Percentiles rank a stretch among this genome's conserved stretches.
Evolutionary conservation across 179 eudicot species (phyloP).

Genomic region (Beta macrorhiza): DNA sequence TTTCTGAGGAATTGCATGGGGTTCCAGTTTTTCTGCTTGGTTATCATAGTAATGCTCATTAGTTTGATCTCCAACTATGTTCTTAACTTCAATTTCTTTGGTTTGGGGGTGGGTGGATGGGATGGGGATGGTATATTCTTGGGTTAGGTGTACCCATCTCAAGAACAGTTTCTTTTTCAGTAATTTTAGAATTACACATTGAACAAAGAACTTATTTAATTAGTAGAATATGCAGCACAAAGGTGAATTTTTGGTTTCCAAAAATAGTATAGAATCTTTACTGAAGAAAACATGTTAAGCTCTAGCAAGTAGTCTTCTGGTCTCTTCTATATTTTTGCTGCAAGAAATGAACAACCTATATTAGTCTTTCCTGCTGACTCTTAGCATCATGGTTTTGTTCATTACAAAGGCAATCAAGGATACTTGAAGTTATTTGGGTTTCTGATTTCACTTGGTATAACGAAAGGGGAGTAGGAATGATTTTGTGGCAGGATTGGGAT

Average conservation of each 20-base stretch:
- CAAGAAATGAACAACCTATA: neutral
- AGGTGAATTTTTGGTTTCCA: neutral
- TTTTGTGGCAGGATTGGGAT: neutral
- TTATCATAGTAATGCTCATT: neutral
- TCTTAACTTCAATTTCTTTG: neutral
- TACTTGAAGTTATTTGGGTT: neutral
- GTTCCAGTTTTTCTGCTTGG: neutral
- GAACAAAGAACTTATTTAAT: neutral
- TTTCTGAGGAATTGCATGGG: neutral
- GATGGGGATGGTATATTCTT: neutral
- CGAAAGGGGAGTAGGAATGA: neutral
- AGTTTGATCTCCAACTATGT: neutral
- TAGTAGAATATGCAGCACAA: neutral
- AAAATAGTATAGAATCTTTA: neutral
- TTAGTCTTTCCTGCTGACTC: neutral
- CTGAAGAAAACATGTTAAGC: neutral
- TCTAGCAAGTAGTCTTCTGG: neutral
- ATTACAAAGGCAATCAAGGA: neutral
- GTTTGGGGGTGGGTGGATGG: neutral
- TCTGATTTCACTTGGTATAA: neutral
- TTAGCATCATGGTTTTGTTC: neutral
- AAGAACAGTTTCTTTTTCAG: neutral
- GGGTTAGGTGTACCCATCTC: neutral
- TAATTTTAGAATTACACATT: neutral
- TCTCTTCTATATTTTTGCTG: neutral